Percentiles rank a stretch among this genome's conserved stretches.
Evolutionary conservation across 306 rosid species (phyloP).

Genomic region (Ochetophila trinervis): DNA sequence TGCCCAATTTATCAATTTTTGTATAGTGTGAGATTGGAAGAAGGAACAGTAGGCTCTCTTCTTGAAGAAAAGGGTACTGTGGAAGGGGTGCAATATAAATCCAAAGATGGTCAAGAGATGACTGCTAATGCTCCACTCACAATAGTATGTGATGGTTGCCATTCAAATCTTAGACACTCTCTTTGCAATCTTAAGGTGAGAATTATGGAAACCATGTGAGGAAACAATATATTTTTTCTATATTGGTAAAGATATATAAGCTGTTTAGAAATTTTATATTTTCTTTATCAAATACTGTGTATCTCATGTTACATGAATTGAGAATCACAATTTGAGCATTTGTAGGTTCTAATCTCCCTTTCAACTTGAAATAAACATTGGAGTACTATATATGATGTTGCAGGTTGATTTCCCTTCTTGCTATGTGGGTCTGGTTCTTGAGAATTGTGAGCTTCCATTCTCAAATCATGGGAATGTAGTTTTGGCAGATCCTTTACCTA

Average conservation of each 20-base stretch:
- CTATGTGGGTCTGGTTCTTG: conserved; percentile 56
- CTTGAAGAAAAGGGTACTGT: conserved; percentile 10
- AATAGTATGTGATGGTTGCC: conserved; percentile 57
- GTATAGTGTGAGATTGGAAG: conserved; percentile 16
- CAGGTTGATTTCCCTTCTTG: conserved; percentile 45
- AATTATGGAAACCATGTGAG: not conserved
- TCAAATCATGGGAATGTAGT: conserved; percentile 59
- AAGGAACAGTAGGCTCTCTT: conserved; percentile 22
- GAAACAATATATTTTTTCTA: not conserved
- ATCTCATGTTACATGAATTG: too few species aligned
- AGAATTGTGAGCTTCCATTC: conserved; percentile 57
- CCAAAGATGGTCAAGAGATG: conserved; percentile 9
- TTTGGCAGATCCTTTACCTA: conserved; percentile 59
- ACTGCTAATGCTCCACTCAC: conserved; percentile 42
- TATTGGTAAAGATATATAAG: not conserved
- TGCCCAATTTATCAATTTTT: not conserved
- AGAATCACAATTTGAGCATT: too few species aligned
- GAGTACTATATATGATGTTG: not conserved
- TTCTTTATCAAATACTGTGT: too few species aligned
- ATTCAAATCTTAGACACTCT: conserved; percentile 49
- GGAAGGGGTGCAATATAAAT: conserved; percentile 23
- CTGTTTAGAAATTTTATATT: not conserved
- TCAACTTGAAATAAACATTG: too few species aligned
- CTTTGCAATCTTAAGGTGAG: conserved; percentile 50
- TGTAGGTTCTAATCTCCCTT: too few species aligned